Conservation (phyloP, 495 filamentous ascomycete species). For the Neurospora africana region DNA sequence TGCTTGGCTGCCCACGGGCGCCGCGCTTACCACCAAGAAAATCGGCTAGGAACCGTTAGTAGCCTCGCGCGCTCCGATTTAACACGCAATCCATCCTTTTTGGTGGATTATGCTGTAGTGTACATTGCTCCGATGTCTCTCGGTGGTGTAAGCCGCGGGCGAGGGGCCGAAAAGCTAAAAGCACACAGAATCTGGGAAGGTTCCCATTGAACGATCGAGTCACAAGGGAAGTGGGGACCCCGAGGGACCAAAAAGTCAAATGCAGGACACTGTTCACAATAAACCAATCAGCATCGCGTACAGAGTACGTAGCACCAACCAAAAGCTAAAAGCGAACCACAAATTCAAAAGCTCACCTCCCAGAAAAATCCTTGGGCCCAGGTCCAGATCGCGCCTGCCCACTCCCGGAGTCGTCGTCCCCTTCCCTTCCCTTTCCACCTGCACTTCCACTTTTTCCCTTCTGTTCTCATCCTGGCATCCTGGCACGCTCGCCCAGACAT, state of each 20-base stretch:
- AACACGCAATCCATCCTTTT: not conserved
- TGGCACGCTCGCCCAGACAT: constrained; percentile 3
- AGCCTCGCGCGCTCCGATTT: not conserved
- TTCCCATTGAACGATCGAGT: constrained; percentile 13
- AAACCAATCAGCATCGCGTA: not conserved
- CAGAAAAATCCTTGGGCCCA: not conserved
- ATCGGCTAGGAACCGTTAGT: not conserved
- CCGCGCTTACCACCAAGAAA: not conserved
- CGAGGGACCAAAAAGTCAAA: not conserved
- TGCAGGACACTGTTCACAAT: not conserved
- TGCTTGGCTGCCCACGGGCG: not conserved
- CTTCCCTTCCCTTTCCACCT: not conserved
- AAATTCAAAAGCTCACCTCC: not conserved
- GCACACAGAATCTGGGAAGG: constrained; percentile 7
- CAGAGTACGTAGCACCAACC: not conserved
- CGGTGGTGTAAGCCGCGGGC: not conserved
- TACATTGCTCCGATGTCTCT: not conserved
- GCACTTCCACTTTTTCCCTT: constrained; percentile 1
- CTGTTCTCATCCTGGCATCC: not conserved
- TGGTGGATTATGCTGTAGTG: not conserved
- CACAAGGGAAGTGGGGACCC: not conserved
- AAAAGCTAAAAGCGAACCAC: not conserved
- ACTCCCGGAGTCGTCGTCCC: not conserved
- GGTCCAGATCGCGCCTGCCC: not conserved
- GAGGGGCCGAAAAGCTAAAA: not conserved